Evolutionary conservation across 805 yeast genomes (phyloP), one percentile per base, ranked within the genome.

Genomic region (Middelhovenomyces tepae): DNA sequence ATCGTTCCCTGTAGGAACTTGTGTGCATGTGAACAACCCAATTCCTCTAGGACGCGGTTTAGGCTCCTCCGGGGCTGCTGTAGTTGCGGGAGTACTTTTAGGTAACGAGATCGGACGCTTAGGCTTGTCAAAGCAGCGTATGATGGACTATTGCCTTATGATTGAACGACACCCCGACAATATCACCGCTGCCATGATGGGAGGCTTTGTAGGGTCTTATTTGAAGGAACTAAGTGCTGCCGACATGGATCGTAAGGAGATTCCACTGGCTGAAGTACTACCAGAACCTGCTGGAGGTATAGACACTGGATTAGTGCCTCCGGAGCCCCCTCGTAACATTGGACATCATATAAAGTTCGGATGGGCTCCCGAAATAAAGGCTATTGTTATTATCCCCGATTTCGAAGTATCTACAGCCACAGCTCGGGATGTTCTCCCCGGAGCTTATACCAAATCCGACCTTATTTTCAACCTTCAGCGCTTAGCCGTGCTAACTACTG

Each of bases 141-240:
- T 91, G 76, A 65, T 91, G 48, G 98, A 91, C 58, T 91, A 82
- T 65, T 85, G 95, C 57, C 69, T 91, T 47, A 83, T 91, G 91
- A 87, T 91, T 46, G 98, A 91, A 64, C 77, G 97, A 56, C 98
- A 91, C 52, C 98, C 98, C 22, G 98, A 91, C 60, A 91, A 91
- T 58, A 87, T 91, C 51, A 85, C 95, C 8, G 98, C 98, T 20
- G 95, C 98, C 22, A 85, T 91, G 95, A 80, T 87, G 78, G 98
- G 98, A 39, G 96, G 98, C 1, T 91, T 91, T 57, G 95, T 87
- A 26, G 98, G 98, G 27, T 85, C 95, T 3, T 91, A 81, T 58
- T 69, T 91, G 51, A 73, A 94, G 49, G 93, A 83, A 42, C 62
- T 91, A 38, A 65, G 75, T 21, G 75, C 77, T 3, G 69, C 73